Evolutionary conservation across 2,329 filamentous ascomycete genomes (phyloP).

Genomic region (Lachnellula cervina): DNA sequence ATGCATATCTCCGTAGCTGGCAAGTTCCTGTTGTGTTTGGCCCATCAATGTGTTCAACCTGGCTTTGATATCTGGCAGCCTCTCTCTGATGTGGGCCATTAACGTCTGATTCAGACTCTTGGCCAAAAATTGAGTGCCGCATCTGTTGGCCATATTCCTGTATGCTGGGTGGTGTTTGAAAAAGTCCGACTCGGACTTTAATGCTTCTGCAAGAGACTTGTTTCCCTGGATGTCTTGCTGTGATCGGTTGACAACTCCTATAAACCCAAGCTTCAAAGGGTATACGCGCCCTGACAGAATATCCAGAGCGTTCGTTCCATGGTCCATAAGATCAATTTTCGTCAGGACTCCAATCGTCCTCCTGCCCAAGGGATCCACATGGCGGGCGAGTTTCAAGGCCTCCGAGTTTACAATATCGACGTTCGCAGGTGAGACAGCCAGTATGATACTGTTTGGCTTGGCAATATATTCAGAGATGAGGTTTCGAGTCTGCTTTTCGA

Average conservation of each 20-base stretch:
- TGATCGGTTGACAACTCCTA: slow-evolving; percentile 95
- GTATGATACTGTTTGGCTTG: slow-evolving; percentile 96
- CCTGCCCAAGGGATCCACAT: slow-evolving; percentile 92
- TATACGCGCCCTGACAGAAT: slow-evolving; percentile 97
- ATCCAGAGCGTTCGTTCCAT: slow-evolving; percentile 94
- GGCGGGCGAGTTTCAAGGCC: slow-evolving; percentile 88
- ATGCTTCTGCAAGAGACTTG: slow-evolving; percentile 88
- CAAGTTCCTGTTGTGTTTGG: slow-evolving; percentile 97
- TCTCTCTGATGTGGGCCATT: slow-evolving; percentile 93
- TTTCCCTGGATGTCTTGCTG: slow-evolving; percentile 97
- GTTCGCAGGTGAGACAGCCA: slow-evolving; percentile 95
- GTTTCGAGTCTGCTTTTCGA: slow-evolving; percentile 96
- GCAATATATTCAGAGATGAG: slow-evolving; percentile 98
- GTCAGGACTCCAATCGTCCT: slow-evolving; percentile 96
- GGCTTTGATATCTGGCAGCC: slow-evolving; percentile 95
- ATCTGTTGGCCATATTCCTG: slow-evolving; percentile 88
- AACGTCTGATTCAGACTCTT: slow-evolving; percentile 93
- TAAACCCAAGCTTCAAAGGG: slow-evolving; percentile 93
- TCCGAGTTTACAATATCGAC: slow-evolving; percentile 99
- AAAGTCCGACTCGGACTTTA: slow-evolving; percentile 87
- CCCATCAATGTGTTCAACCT: slow-evolving; percentile 97
- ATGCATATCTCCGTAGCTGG: slow-evolving; percentile 95
- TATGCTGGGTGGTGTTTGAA: slow-evolving; percentile 97
- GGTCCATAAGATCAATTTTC: slow-evolving; percentile 97
- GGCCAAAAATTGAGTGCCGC: slow-evolving; percentile 89